phyloP scores from a whole-genome alignment of 179 eudicot genomes.

The Gypsophila paniculata region DNA sequence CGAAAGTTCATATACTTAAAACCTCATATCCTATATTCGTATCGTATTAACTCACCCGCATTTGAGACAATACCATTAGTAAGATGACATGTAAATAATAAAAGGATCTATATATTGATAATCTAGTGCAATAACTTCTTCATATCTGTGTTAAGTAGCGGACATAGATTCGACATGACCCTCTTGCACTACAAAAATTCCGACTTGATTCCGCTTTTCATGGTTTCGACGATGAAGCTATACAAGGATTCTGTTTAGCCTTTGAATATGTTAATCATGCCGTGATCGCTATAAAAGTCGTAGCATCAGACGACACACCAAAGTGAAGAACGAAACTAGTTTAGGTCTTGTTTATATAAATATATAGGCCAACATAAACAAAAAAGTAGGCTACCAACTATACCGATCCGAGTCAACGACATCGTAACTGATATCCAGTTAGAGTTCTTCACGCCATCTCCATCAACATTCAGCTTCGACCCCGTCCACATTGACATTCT shows the following conservation, averaged over 20 bases:
- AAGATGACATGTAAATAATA: no score
- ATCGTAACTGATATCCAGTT: constrained; percentile 49
- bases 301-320: no score
- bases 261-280: background rate
- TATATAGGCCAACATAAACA: background rate
- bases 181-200: background rate
- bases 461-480: constrained; percentile 32
- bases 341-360: background rate
- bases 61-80: no score
- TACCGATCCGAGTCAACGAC: background rate
- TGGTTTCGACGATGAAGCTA: background rate
- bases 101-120: no score
- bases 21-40: no score
- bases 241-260: background rate
- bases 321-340: background rate
- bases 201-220: background rate
- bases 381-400: background rate
- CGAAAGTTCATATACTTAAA: no score
- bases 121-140: no score
- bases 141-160: no score
- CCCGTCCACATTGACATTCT: constrained; percentile 44
- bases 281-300: background rate
- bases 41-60: no score
- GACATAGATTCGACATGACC: no score
- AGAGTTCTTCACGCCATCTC: constrained; percentile 29